Evolutionary conservation across 2,329 filamentous ascomycete genomes (phyloP), one percentile per base, ranked within the genome.

Genomic region (Bipolaris bicolor): DNA sequence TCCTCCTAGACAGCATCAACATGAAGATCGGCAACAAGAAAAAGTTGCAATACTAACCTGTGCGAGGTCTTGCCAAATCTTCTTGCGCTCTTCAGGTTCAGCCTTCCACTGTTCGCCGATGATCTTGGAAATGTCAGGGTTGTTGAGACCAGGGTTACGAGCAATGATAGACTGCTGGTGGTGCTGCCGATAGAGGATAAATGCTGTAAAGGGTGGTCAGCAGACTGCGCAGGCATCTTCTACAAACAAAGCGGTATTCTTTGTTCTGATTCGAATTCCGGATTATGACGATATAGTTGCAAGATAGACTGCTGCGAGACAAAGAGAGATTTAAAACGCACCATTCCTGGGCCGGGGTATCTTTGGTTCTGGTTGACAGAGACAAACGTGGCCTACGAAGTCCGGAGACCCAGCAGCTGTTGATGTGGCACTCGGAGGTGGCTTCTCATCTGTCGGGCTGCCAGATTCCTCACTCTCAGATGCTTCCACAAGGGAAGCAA

Each of bases 91-190:
- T 22, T 89, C 84, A 3, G 87, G 79, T 71, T 96, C 88, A 54
- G 87, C 84, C 70, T 89, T 88, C 95, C 95, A 99, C 84, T 93
- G 89, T 75, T 92, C 87, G 50, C 94, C 94, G 66, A 98, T 96
- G 68, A 98, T 96, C 78, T 97, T 97, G 64, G 94, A 97, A 68
- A 98, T 96, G 50, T 97, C 92, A 3, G 94, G 94, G 77, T 98
- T 98, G 44, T 93, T 88, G 63, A 97, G 86, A 43, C 92, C 90
- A n/a, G 93, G 94, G 70, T 97, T 86, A 66, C 91, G 85, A 52
- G 88, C 83, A 36, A 93, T 90, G 49, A 98, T 91, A 47, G 86
- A 83, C 16, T 90, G 87, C 77, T 98, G 94, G 70, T 95, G 89
- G 76, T 96, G 90, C 75, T 98, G 93, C 37, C 95, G 92, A 80